Conservation (phyloP, 1,284 basidiomycete species). For the Mrakiaceae sp. region DNA sequence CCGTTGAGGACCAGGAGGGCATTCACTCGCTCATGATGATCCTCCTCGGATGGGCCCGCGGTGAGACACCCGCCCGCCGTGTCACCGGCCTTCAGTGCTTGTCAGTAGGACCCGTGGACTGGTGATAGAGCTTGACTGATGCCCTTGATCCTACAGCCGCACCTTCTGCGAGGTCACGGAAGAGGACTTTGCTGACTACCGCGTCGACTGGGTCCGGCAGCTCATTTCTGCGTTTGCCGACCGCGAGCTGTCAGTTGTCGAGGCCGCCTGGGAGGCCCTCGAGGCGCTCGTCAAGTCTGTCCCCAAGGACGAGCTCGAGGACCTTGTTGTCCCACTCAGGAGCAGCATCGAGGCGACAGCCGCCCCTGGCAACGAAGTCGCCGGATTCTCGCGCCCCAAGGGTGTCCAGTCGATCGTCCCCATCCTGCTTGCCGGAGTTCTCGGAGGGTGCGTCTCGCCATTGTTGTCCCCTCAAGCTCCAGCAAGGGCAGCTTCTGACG, state of each 20-base stretch:
- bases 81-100: constrained; percentile 48
- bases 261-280: constrained; percentile 70
- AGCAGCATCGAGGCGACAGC: constrained; percentile 80
- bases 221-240: constrained; percentile 81
- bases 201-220: constrained; percentile 91
- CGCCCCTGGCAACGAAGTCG: constrained; percentile 61
- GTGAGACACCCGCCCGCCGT: constrained; percentile 55
- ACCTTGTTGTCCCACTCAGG: constrained; percentile 75
- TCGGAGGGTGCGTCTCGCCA: constrained; percentile 27
- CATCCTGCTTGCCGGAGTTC: constrained; percentile 71
- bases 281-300: constrained; percentile 83
- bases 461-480: not conserved
- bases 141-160: constrained; percentile 21
- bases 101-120: not conserved
- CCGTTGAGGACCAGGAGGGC: constrained; percentile 72
- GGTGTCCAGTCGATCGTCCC: constrained; percentile 80
- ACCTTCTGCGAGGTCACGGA: constrained; percentile 69
- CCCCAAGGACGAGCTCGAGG: constrained; percentile 85
- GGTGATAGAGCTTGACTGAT: too few species aligned
- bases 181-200: constrained; percentile 68
- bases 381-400: constrained; percentile 81
- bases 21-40: constrained; percentile 78
- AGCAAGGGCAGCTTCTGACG: not conserved
- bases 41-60: constrained; percentile 80
- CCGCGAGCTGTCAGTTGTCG: constrained; percentile 57